Base-by-base conservation (phyloP, 2,329 filamentous ascomycete species). In the Beauveria sp. region DNA sequence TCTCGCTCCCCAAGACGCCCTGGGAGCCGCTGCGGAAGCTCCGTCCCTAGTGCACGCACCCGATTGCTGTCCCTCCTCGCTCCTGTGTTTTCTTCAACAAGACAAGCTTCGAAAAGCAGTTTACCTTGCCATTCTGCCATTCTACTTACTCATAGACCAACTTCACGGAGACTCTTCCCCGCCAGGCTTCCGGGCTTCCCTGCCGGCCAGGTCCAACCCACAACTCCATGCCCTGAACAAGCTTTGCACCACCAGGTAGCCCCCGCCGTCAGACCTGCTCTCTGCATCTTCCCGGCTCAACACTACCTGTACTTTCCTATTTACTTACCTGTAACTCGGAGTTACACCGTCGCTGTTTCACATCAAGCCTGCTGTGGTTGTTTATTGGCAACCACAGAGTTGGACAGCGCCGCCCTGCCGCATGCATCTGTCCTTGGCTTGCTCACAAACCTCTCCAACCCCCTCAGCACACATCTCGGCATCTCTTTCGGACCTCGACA, bases 271-370 rank as follows among this genome's bases (percentile, higher is more conserved):
- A 55, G 50, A 55, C 58, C 30, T 55, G 58, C 58, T 43, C 18
- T 47, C 42, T 45, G 51, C 43, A 24, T 55, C 51, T 49, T 50
- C 40, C 24, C 51, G 30, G 18, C 24, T 30, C 51, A 43, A 50
- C 43, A 34, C 28, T 38, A 24, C 34, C 51, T 34, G 22, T 40
- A 5, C 5, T 34, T 12, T 55, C 45, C 20, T 28, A 20, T 50
- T 6, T 51, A 57, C 58, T 34, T 49, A 30, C 28, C 30, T 43
- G 6, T 26, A 12, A 18, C 18, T 18, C 34, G 12, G 8, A 61
- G 58, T 61, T 55, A 61, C 58, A 61, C 51, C 34, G 58, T 55
- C 55, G 38, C 18, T 38, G 58, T 61, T 61, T 55, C 58, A 61
- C 58, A 61, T 55, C 51, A 50, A 42, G 30, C 45, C 58, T 55